phyloP scores from a whole-genome alignment of 148 eudicot species.

The Gaultheria prostrata region DNA sequence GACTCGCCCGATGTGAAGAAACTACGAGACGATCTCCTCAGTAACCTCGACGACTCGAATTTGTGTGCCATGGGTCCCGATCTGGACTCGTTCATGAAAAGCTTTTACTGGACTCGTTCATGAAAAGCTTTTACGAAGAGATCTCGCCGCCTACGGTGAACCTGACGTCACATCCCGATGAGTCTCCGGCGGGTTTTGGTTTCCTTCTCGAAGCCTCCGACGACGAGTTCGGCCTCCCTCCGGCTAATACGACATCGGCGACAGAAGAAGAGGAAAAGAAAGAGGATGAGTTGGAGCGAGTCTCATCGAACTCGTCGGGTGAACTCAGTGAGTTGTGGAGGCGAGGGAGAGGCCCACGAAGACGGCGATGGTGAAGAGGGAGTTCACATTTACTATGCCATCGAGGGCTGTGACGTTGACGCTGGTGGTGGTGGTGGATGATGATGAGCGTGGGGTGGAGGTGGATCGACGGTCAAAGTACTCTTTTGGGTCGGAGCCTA shows the following conservation, averaged over 20 bases:
- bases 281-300: slow-evolving; percentile 32
- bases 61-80: slow-evolving; percentile 35
- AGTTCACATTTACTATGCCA: slow-evolving; percentile 76
- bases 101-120: slow-evolving; percentile 66
- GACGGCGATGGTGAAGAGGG: slow-evolving; percentile 82
- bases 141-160: slow-evolving; percentile 30
- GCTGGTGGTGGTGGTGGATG: slow-evolving; percentile 49
- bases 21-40: slow-evolving; percentile 48
- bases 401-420: slow-evolving; percentile 82
- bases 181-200: slow-evolving; percentile 36
- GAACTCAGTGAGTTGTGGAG: slow-evolving; percentile 51
- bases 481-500: neutral
- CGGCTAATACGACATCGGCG: slow-evolving; percentile 19
- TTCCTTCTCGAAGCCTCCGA: slow-evolving; percentile 45
- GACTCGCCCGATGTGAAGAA: slow-evolving; percentile 49
- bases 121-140: slow-evolving; percentile 72
- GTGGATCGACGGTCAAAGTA: neutral
- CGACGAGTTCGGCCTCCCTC: slow-evolving; percentile 53
- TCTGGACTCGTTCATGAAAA: no score
- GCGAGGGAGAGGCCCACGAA: slow-evolving; percentile 75
- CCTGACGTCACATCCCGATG: slow-evolving; percentile 31
- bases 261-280: slow-evolving; percentile 8
- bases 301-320: slow-evolving; percentile 31
- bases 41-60: slow-evolving; percentile 53
- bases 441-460: neutral